phyloP scores from a whole-genome alignment of 176 grass and related monocot species.

The Triticum dicoccoides region DNA sequence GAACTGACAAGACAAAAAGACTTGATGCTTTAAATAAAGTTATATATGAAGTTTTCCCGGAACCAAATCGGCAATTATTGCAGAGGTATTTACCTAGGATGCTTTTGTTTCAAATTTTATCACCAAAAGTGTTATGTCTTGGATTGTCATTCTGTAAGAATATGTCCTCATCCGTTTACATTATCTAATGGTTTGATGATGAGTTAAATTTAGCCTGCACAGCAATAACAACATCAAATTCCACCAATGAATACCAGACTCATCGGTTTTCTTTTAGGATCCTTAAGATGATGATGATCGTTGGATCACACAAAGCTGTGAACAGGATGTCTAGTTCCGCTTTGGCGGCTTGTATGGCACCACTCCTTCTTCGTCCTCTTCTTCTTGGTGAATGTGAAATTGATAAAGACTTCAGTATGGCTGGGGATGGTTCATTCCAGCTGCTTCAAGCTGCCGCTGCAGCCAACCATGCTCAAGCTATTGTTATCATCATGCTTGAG shows the following conservation, averaged over 20 bases:
- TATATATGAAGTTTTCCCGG: slow-evolving; percentile 94
- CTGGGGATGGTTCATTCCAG: slow-evolving; percentile 80
- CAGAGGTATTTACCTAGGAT: slow-evolving; percentile 61
- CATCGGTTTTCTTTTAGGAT: slow-evolving; percentile 66
- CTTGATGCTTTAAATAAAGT: slow-evolving; percentile 71
- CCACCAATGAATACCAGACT: slow-evolving; percentile 14
- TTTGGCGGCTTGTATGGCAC: slow-evolving; percentile 98
- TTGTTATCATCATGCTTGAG: slow-evolving; percentile 93
- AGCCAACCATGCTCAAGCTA: slow-evolving; percentile 95
- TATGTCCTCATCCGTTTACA: not conserved
- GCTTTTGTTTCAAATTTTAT: slow-evolving; percentile 17
- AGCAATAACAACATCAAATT: slow-evolving; percentile 7
- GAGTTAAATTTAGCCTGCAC: slow-evolving; percentile 13
- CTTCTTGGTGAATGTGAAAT: slow-evolving; percentile 88
- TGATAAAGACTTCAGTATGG: slow-evolving; percentile 87
- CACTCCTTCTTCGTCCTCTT: slow-evolving; percentile 90
- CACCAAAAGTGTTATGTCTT: slow-evolving; percentile 5
- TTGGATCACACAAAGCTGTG: slow-evolving; percentile 71
- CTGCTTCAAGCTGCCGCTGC: slow-evolving; percentile 94
- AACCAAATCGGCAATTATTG: slow-evolving; percentile 73
- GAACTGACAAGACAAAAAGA: slow-evolving; percentile 63
- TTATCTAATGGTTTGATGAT: slow-evolving; percentile 13
- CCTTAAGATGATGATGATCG: slow-evolving; percentile 94
- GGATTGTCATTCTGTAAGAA: slow-evolving; percentile 24
- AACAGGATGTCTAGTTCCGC: slow-evolving; percentile 94